These are phyloP conservation scores for Lactarius sanguifluus DNA, from an alignment of 768 basidiomycete species.

Conservation along the genomic window DNA sequence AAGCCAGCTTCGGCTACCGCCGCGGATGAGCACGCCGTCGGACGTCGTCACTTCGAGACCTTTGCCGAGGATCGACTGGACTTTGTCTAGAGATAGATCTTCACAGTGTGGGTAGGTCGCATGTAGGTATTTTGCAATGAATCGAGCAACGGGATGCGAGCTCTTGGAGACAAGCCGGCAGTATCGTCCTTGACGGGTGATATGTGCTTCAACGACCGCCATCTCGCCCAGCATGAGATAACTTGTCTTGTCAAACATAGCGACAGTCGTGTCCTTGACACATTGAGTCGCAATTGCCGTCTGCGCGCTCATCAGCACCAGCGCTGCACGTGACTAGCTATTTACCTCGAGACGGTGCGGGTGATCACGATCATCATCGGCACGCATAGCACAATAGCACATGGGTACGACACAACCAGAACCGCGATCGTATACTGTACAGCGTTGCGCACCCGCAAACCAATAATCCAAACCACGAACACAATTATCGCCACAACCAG, in stretches of 20 bases:
- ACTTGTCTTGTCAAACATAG: slow-evolving; percentile 62
- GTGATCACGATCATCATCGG: slow-evolving; percentile 41
- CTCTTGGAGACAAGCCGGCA: slow-evolving; percentile 37
- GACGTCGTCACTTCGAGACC: slow-evolving; percentile 38
- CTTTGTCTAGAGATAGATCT: slow-evolving; percentile 20
- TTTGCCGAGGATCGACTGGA: slow-evolving; percentile 39
- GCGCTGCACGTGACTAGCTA: neutral
- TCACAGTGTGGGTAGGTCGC: slow-evolving; percentile 8
- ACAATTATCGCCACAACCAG: slow-evolving; percentile 41
- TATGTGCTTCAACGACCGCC: slow-evolving; percentile 39
- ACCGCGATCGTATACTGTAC: slow-evolving; percentile 53
- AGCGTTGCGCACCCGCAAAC: too few species aligned
- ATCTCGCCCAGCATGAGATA: slow-evolving; percentile 50
- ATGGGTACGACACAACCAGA: slow-evolving; percentile 55
- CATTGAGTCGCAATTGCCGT: slow-evolving; percentile 18
- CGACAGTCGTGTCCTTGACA: slow-evolving; percentile 39
- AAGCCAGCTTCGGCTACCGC: slow-evolving; percentile 42
- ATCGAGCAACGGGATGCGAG: slow-evolving; percentile 40
- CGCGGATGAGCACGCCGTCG: slow-evolving; percentile 37
- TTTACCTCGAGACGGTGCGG: slow-evolving; percentile 32
- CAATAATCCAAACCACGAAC: slow-evolving; percentile 38
- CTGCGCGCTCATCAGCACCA: slow-evolving; percentile 8
- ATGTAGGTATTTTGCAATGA: slow-evolving; percentile 37
- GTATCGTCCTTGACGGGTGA: slow-evolving; percentile 33
- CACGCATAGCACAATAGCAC: slow-evolving; percentile 43